Base-by-base conservation (phyloP, 257 asterid species). In the Cynanchum wilfordii region DNA sequence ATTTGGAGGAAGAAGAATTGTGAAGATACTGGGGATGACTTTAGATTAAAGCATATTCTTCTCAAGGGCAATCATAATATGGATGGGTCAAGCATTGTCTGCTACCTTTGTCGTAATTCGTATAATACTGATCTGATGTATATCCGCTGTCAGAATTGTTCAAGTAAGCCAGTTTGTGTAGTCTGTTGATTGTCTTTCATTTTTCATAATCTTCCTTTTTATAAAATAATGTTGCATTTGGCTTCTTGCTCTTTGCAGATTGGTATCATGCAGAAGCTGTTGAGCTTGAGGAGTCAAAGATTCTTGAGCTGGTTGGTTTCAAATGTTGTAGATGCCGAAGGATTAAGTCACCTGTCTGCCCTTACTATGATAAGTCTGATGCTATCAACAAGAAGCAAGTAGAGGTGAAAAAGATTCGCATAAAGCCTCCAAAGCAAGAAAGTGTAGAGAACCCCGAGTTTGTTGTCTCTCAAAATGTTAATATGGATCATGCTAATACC, bases 251-350 rank as follows among this genome's bases (percentile, higher is more conserved):
- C 38, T 77, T 80, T 68, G 75, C 92, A 92, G 98, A 69, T 83
- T 92, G 98, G 98, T 88, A 71, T 77, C 97, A 91, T 79, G 97
- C 93, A 62, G 97, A 86, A 65, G 84, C 97, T 30, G 75, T 91
- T 64, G 95, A 83, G 73, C 75, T 91, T 78, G 83, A 85, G 2
- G 96, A 91, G 81, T 86, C 91, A 12, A 83, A 79, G 84, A 66
- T 91, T 58, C 66, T 64, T 66, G 74, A 70, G 19, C 76, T 89
- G 74, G 64, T 71, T 58, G 96, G 97, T 76, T 91, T 84, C 84
- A 91, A 87, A 84, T 92, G 98, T 82, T 87, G 91, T 83, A 84
- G 79, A 78, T 92, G 98, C 76, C 91, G 96, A n/a, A 87, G 92
- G 84, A 84, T 82, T 67, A 88, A 74, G 82, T 77, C 88, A 57